Evolutionary conservation across 345 rosid genomes (phyloP), one percentile per base, ranked within the genome.

Genomic region (Rubroshorea leprosula): DNA sequence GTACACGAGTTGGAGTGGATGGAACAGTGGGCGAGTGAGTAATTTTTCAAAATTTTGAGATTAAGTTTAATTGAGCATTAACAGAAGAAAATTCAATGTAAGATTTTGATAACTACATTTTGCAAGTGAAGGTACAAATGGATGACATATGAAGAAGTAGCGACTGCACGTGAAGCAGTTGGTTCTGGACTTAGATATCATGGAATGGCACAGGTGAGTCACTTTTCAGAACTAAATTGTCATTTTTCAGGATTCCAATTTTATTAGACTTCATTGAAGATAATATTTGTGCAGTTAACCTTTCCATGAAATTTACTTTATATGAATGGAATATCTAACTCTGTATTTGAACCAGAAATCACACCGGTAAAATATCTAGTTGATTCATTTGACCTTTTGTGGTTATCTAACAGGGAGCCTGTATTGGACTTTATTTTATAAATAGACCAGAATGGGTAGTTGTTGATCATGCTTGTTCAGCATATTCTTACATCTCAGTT

Each of bases 391-490:
- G 35, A 54, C 49, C 5, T 64, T 24, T 63, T 35, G 22, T 77
- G 65, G 57, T 59, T 29, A 21, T 81, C 58, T 44, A 60, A 62
- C 80, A 91, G 98, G 93, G 98, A 68, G 81, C 78, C 51, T 59
- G 84, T 21, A 23, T 88, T 63, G 96, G 98, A 59, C 74, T 84
- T 57, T 88, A 65, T 64, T 88, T 86, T 66, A 67, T 91, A 45
- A 91, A 86, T 62, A 74, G 92, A 73, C 92, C 96, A 48, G 98
- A 91, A 74, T 91, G 98, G 98, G 16, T 86, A 70, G 74, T 88
- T 51, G 92, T 82, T 55, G 96, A 91, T 78, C 92, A 91, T 79
- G 98, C 98, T 50, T 91, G 95, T 69, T 74, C 95, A 29, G 96
- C 98, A 49, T 91, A 88, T 76, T 87, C 97, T n/a, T 85, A 75